Evolutionary conservation across 768 basidiomycete genomes (phyloP).

Genomic region (Xerocomellus dryophilus): DNA sequence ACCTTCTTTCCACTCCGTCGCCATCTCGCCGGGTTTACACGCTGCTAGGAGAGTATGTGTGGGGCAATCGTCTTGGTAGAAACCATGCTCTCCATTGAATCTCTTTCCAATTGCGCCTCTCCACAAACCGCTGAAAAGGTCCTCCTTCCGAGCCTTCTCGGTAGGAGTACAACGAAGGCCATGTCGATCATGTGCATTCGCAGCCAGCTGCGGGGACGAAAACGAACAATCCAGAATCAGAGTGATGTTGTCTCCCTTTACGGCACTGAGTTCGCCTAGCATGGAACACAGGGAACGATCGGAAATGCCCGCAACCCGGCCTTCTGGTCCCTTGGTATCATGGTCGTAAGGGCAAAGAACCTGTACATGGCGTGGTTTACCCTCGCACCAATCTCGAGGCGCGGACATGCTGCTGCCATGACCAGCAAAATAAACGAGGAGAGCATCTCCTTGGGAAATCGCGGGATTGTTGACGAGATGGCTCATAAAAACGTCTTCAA

Average conservation of each 20-base stretch:
- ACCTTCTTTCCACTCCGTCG: constrained; percentile 59
- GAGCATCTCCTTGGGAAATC: constrained; percentile 60
- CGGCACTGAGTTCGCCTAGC: constrained; percentile 50
- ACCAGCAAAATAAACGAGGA: constrained; percentile 72
- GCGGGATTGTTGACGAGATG: constrained; percentile 62
- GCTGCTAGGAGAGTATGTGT: constrained; percentile 59
- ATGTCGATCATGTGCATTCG: constrained; percentile 43
- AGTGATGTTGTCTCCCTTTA: constrained; percentile 69
- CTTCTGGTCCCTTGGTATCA: constrained; percentile 46
- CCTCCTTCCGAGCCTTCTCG: constrained; percentile 49
- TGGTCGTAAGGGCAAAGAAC: constrained; percentile 68
- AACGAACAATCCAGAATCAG: constrained; percentile 67
- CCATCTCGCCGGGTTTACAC: constrained; percentile 51
- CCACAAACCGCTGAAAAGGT: constrained; percentile 58
- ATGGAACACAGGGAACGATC: constrained; percentile 64
- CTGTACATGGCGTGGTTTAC: constrained; percentile 44
- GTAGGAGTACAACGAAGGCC: constrained; percentile 61
- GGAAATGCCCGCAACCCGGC: constrained; percentile 59
- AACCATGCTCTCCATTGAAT: constrained; percentile 39
- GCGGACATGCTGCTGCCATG: constrained; percentile 59
- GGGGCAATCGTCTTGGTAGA: constrained; percentile 39
- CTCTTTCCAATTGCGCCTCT: constrained; percentile 39
- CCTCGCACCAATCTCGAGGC: constrained; percentile 60
- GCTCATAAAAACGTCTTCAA: constrained; percentile 57
- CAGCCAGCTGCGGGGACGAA: constrained; percentile 39